Percentiles rank a stretch among this genome's conserved stretches.
phyloP scores from a whole-genome alignment of 768 basidiomycete species.

The Lentinula raphanica region DNA sequence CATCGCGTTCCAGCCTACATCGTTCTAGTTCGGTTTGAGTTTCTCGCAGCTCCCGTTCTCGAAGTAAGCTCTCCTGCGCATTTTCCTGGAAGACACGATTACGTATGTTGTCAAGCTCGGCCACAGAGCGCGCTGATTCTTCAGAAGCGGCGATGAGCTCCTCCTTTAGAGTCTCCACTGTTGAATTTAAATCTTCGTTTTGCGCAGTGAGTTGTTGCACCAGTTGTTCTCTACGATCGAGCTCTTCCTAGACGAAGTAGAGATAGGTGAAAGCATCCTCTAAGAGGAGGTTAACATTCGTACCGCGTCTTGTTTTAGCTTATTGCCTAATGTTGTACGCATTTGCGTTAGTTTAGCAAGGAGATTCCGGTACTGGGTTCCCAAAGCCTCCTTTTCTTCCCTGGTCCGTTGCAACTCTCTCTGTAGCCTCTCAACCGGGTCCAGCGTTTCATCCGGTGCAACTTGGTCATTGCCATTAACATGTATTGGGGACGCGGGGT shows the following conservation, averaged over 20 bases:
- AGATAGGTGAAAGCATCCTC: slow-evolving; percentile 7
- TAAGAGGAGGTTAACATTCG: slow-evolving; percentile 15
- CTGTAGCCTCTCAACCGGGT: slow-evolving; percentile 58
- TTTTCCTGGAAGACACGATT: slow-evolving; percentile 59
- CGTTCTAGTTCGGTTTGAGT: slow-evolving; percentile 83
- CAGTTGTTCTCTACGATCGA: slow-evolving; percentile 85
- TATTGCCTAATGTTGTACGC: slow-evolving; percentile 90
- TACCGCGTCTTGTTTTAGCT: slow-evolving; percentile 95
- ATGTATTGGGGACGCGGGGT: slow-evolving; percentile 21
- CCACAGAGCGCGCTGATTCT: slow-evolving; percentile 66
- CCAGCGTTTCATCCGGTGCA: slow-evolving; percentile 34
- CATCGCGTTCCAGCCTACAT: slow-evolving; percentile 72
- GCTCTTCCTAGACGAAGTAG: slow-evolving; percentile 76
- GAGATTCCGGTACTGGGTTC: slow-evolving; percentile 78
- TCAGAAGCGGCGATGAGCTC: slow-evolving; percentile 75
- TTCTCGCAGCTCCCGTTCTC: slow-evolving; percentile 80
- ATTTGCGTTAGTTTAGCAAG: slow-evolving; percentile 88
- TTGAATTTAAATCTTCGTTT: slow-evolving; percentile 65
- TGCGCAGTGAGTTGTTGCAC: slow-evolving; percentile 74
- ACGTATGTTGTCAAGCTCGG: slow-evolving; percentile 66
- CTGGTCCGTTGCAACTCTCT: slow-evolving; percentile 68
- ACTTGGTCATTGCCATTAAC: slow-evolving; percentile 31
- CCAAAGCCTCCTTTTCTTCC: slow-evolving; percentile 86
- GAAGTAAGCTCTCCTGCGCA: slow-evolving; percentile 61
- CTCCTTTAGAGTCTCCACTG: slow-evolving; percentile 72